Conservation (phyloP, 2,329 filamentous ascomycete species). For the Verticillium dahliae region DNA sequence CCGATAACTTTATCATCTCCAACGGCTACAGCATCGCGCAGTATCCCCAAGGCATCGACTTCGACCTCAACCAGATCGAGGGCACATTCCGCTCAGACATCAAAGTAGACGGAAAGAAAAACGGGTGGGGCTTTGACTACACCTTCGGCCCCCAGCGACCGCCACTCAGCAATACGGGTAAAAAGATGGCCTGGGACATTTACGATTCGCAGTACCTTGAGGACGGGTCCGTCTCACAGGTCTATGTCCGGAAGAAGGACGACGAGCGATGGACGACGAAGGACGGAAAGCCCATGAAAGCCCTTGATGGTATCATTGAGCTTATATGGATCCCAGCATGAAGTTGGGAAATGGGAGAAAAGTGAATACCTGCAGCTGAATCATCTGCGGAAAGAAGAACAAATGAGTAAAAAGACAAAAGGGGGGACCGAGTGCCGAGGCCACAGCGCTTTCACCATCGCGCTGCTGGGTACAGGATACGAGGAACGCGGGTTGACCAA, state of each 20-base stretch:
- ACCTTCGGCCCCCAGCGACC: constrained; percentile 21
- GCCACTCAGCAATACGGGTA: constrained; percentile 18
- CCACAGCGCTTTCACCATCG: too few relatives aligned
- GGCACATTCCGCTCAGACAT: constrained; percentile 17
- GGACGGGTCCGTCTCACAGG: constrained; percentile 3
- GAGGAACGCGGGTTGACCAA: too few relatives aligned
- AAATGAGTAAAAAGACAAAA: too few relatives aligned
- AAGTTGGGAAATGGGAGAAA: not conserved
- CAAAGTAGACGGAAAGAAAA: constrained; percentile 16
- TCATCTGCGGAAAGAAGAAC: too few relatives aligned
- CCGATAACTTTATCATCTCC: constrained; percentile 37
- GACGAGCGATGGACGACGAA: constrained; percentile 3
- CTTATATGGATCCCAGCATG: constrained; percentile 4
- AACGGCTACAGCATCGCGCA: constrained; percentile 33
- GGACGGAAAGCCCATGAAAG: constrained; percentile 1
- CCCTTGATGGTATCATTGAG: constrained; percentile 5
- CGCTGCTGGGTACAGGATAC: too few relatives aligned
- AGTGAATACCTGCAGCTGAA: too few relatives aligned
- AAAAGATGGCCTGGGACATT: constrained; percentile 23
- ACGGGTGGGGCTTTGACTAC: constrained; percentile 25
- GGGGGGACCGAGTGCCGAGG: too few relatives aligned
- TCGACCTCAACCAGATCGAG: constrained; percentile 11
- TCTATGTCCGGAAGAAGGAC: constrained; percentile 4
- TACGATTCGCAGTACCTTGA: constrained; percentile 1
- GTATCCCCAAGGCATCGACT: not conserved